phyloP scores from a whole-genome alignment of 2,329 filamentous ascomycete genomes.

The Paramyrothecium roridum region DNA sequence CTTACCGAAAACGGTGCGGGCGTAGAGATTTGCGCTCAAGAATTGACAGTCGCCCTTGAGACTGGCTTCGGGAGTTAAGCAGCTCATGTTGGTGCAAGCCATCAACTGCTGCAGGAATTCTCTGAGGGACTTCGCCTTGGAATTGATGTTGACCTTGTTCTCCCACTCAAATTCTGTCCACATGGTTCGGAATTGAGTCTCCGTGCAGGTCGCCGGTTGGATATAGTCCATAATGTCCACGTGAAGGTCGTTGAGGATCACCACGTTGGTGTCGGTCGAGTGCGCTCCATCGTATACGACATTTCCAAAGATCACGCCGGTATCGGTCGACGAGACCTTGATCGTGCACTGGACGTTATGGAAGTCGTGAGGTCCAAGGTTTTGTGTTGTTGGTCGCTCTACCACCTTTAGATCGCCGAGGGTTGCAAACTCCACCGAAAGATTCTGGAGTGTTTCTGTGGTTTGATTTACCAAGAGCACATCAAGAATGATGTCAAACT shows the following conservation, averaged over 20 bases:
- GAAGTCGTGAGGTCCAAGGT: constrained; percentile 92
- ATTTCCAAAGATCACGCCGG: constrained; percentile 97
- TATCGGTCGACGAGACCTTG: constrained; percentile 97
- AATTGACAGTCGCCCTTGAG: constrained; percentile 98
- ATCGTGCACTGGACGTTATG: constrained; percentile 98
- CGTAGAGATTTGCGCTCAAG: constrained; percentile 94
- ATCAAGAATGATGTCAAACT: constrained; percentile 97
- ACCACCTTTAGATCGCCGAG: constrained; percentile 97
- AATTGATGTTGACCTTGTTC: constrained; percentile 99
- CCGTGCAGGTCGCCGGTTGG: constrained; percentile 91
- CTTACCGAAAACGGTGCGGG: constrained; percentile 96
- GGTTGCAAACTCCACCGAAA: constrained; percentile 98
- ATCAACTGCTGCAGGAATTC: constrained; percentile 93
- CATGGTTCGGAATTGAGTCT: constrained; percentile 99
- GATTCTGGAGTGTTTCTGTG: constrained; percentile 90
- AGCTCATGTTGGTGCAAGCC: constrained; percentile 98
- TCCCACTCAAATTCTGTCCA: constrained; percentile 99
- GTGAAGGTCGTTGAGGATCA: constrained; percentile 96
- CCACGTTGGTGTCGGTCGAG: constrained; percentile 90
- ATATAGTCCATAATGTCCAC: constrained; percentile 99
- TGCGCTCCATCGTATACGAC: constrained; percentile 95
- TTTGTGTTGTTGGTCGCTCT: constrained; percentile 93
- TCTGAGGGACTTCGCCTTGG: constrained; percentile 85
- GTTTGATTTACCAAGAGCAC: constrained; percentile 97
- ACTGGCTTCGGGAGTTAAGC: constrained; percentile 91